Base-by-base conservation (phyloP, 2,329 filamentous ascomycete genomes). In the Apiospora arundinis region DNA sequence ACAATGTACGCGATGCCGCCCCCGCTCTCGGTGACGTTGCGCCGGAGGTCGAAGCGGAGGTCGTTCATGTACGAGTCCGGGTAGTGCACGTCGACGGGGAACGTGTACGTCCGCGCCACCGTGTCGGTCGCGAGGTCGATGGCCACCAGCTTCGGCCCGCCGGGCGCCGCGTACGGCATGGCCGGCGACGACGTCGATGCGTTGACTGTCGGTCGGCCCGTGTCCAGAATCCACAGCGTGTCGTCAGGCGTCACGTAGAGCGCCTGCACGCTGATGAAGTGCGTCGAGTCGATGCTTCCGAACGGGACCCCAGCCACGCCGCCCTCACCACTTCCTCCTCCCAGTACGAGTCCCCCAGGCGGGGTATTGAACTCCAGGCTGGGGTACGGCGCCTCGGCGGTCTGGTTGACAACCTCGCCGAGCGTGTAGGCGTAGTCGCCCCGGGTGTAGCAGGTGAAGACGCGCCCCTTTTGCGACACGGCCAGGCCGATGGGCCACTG, bases 61-160 rank as follows among this genome's bases (percentile, higher is more conserved):
- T 85, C 84, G 72, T 85, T 85, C 74, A 85, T 80, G 76, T 84
- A 86, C 40, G 80, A 82, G 74, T 85, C 83, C 2, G 83, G 83
- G 72, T 81, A 85, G 73, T 84, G 82, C 4, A 85, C 83, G 7
- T 74, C 78, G 0, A 80, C 45, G 0, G 83, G 82, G 71, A 86
- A 82, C 0, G 82, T 85, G 74, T 82, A 84, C 0, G 81, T 84
- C 66, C 75, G 73, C 69, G 79, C 80, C 69, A 84, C 46, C 11
- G 71, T 71, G 74, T 85, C 77, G 73, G 82, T 83, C 12, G 78
- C 74, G 7, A 86, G 77, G 46, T 81, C 79, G 66, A 85, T 81
- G 4, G 82, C 82, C 14, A 85, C 78, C 4, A 85, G 75, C 74
- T 86, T 85, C 0, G 84, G 83, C 7, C 84, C 83, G 2, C 83